A percentile compares a stretch with the other conserved stretches of the same genome.
Conservation (phyloP, 192 early-diverging fungal species). For the Linnemannia hyalina region DNA sequence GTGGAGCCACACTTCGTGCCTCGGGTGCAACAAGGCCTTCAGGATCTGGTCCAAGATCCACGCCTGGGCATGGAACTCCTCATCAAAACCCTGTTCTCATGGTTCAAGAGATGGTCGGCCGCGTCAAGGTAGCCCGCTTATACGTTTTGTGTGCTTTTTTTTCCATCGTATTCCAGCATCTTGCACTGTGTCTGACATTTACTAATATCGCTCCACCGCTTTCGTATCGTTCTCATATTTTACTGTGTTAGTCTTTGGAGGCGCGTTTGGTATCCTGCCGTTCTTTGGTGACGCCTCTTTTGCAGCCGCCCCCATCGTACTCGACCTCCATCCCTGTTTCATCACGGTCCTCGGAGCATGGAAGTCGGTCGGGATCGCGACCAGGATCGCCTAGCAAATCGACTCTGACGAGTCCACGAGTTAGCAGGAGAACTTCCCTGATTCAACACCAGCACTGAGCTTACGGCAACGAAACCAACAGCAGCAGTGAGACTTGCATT, state of each 20-base stretch:
- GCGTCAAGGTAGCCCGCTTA: constrained; percentile 72
- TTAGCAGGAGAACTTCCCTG: constrained; percentile 20
- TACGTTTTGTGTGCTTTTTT: neutral
- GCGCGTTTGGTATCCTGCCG: constrained; percentile 79
- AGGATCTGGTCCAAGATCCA: neutral
- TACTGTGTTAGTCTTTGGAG: constrained; percentile 68
- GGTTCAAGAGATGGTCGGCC: constrained; percentile 83
- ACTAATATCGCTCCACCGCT: neutral
- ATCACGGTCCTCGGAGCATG: constrained; percentile 30
- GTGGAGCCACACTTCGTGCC: neutral
- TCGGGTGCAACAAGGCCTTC: constrained; percentile 9
- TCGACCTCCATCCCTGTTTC: constrained; percentile 47
- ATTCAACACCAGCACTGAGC: constrained; percentile 17
- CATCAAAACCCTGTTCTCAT: constrained; percentile 74
- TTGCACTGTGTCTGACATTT: neutral
- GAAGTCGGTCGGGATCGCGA: constrained; percentile 25
- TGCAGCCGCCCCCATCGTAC: constrained; percentile 69
- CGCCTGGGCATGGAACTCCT: constrained; percentile 9
- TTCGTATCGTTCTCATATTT: neutral
- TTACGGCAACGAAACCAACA: neutral
- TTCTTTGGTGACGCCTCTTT: constrained; percentile 78
- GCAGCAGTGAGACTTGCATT: constrained; percentile 2
- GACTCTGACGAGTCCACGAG: constrained; percentile 13
- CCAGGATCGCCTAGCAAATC: constrained; percentile 37
- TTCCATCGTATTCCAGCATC: neutral